Percentiles rank a stretch among this genome's conserved stretches.
phyloP scores from a whole-genome alignment of 352 stramenopile species.

The Blastocystis hominis region DNA sequence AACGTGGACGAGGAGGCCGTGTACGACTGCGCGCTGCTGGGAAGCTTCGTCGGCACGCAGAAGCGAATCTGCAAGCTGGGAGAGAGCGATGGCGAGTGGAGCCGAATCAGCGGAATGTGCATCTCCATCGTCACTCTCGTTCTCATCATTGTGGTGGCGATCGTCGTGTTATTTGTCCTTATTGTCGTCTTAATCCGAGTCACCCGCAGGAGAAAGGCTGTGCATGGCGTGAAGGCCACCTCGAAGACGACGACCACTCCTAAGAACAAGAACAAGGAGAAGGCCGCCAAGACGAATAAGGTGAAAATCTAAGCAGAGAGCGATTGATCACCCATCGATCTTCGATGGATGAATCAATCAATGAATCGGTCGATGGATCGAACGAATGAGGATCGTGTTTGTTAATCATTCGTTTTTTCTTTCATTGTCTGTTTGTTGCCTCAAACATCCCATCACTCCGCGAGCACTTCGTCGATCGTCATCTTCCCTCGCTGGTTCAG shows the following conservation, averaged over 20 bases:
- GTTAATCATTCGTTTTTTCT: no score
- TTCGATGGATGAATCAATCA: no score
- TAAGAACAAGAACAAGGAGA: no score
- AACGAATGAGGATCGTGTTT: no score
- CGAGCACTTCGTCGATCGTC: constrained; percentile 73
- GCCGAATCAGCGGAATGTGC: not conserved
- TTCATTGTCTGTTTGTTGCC: no score
- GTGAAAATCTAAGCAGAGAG: no score
- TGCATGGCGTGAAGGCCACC: no score
- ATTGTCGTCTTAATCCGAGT: not conserved
- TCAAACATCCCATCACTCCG: constrained; percentile 65
- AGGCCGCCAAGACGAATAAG: no score
- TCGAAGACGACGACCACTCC: no score
- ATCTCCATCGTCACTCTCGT: not conserved
- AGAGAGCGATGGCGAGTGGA: not conserved
- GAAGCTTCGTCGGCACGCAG: constrained; percentile 18
- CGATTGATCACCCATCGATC: no score
- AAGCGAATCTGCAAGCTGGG: not conserved
- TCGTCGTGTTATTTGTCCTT: not conserved
- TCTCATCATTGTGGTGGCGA: not conserved
- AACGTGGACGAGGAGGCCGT: not conserved
- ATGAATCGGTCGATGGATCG: no score
- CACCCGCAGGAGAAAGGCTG: not conserved
- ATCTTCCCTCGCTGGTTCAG: constrained; percentile 61
- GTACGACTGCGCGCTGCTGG: not conserved